Evolutionary conservation across 495 filamentous ascomycete species (phyloP).

Genomic region (Neurospora sp.): DNA sequence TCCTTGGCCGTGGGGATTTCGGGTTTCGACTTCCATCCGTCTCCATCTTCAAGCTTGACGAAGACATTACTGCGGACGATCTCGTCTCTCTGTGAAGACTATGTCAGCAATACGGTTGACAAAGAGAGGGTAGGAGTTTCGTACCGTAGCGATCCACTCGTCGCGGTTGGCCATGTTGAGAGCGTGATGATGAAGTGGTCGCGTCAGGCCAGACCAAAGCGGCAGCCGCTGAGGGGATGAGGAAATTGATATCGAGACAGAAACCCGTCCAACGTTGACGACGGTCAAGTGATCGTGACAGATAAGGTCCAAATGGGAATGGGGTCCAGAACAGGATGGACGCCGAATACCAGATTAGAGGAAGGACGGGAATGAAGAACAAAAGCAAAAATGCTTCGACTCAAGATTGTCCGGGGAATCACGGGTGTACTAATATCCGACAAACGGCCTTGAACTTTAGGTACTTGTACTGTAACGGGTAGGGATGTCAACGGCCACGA

Average conservation of each 20-base stretch:
- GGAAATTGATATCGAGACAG: neutral
- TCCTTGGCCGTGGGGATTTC: constrained; percentile 32
- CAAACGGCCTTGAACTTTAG: neutral
- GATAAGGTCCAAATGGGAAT: neutral
- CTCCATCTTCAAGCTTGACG: constrained; percentile 7
- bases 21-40: constrained; percentile 32
- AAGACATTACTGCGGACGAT: constrained; percentile 21
- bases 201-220: neutral
- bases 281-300: neutral
- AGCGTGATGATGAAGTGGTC: neutral
- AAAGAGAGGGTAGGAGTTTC: neutral
- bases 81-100: neutral
- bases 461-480: too few relatives aligned
- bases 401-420: neutral
- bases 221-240: neutral
- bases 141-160: neutral
- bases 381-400: neutral
- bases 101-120: neutral
- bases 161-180: neutral
- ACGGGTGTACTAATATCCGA: neutral
- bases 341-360: neutral
- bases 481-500: neutral
- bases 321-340: neutral
- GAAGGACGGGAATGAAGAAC: neutral
- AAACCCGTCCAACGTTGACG: neutral